These are phyloP conservation scores for Chytriomyces hyalinus DNA, from an alignment of 192 early-diverging fungal genomes.

Conservation along the genomic window DNA sequence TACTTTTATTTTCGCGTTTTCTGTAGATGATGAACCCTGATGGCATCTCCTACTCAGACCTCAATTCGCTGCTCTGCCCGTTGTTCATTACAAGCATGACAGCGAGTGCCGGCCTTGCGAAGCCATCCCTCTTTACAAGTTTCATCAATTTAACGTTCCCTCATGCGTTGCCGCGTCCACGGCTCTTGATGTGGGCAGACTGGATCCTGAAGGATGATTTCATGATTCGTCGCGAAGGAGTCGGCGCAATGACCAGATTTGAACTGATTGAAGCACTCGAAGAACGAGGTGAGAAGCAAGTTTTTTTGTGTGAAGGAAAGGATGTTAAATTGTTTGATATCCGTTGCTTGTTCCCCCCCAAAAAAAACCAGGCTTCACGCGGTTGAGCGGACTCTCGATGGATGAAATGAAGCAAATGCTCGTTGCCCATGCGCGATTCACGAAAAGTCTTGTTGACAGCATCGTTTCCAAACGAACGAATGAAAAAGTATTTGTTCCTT, in stretches of 20 bases:
- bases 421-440: slow-evolving; percentile 3
- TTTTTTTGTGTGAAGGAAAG: neutral
- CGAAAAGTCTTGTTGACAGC: slow-evolving; percentile 8
- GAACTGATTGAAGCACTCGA: slow-evolving; percentile 39
- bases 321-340: no score
- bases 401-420: slow-evolving; percentile 14
- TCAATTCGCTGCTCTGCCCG: slow-evolving; percentile 16
- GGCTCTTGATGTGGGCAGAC: slow-evolving; percentile 35
- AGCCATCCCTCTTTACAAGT: slow-evolving; percentile 3
- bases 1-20: neutral
- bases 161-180: slow-evolving; percentile 8
- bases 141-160: slow-evolving; percentile 32
- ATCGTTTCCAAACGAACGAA: slow-evolving; percentile 5
- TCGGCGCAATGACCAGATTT: slow-evolving; percentile 1
- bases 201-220: slow-evolving; percentile 37
- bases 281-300: slow-evolving; percentile 18
- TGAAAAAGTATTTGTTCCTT: neutral
- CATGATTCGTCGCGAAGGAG: slow-evolving; percentile 29
- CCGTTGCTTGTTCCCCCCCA: no score
- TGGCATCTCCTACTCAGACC: slow-evolving; percentile 11
- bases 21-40: slow-evolving; percentile 13
- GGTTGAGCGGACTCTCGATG: neutral
- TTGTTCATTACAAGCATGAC: slow-evolving; percentile 16
- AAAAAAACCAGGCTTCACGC: neutral
- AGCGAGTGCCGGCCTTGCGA: slow-evolving; percentile 2